These are phyloP conservation scores for Pichia pseudocactophila DNA, from an alignment of 805 yeast genomes.

Conservation along the genomic window DNA sequence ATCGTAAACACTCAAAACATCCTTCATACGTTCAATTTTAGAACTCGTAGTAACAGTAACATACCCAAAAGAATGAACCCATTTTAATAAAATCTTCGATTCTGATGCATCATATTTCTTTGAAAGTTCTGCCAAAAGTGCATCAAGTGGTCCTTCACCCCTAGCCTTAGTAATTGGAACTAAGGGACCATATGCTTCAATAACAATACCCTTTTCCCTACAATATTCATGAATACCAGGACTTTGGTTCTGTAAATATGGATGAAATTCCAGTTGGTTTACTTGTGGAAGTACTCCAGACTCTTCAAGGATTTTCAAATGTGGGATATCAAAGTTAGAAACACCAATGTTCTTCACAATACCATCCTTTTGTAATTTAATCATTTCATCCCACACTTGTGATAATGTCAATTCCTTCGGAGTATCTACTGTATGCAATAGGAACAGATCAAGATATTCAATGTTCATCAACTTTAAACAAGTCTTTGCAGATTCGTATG, in stretches of 20 bases:
- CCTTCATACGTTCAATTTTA: slow-evolving; percentile 33
- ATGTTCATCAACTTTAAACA: slow-evolving; percentile 39
- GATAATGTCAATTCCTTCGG: slow-evolving; percentile 30
- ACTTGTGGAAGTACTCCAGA: slow-evolving; percentile 42
- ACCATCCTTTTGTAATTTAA: slow-evolving; percentile 42
- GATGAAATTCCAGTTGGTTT: slow-evolving; percentile 59
- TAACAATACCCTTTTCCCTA: slow-evolving; percentile 27
- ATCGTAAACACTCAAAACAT: slow-evolving; percentile 28
- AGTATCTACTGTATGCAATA: slow-evolving; percentile 52
- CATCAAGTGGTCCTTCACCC: slow-evolving; percentile 24
- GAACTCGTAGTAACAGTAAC: slow-evolving; percentile 40
- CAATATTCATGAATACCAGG: slow-evolving; percentile 38
- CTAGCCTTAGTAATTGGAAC: slow-evolving; percentile 32
- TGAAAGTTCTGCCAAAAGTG: slow-evolving; percentile 25
- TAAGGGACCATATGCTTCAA: slow-evolving; percentile 41
- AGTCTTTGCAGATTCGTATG: slow-evolving; percentile 36
- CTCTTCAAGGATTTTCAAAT: slow-evolving; percentile 34
- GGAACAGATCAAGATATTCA: slow-evolving; percentile 50
- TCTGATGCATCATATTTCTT: slow-evolving; percentile 31
- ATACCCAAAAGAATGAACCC: slow-evolving; percentile 34
- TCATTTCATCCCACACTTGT: slow-evolving; percentile 41
- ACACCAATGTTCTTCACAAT: slow-evolving; percentile 38
- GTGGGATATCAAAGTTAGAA: slow-evolving; percentile 45
- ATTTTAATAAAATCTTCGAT: slow-evolving; percentile 37
- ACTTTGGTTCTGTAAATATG: slow-evolving; percentile 53